Percentiles rank a stretch among this genome's conserved stretches.
Evolutionary conservation across 2,329 filamentous ascomycete species (phyloP).

Genomic region (Phyllosticta citrichinensis): DNA sequence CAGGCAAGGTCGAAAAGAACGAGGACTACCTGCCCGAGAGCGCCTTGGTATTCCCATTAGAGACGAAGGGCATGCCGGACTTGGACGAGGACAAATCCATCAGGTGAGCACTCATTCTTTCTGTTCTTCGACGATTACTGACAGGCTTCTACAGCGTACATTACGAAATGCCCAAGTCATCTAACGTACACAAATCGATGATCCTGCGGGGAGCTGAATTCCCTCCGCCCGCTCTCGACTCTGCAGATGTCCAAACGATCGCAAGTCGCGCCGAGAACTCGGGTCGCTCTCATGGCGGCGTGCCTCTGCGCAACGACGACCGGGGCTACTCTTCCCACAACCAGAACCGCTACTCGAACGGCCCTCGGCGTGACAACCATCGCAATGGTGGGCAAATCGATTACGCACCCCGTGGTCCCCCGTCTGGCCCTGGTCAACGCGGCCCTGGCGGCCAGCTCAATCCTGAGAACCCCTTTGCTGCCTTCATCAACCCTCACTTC

Average conservation of each 20-base stretch:
- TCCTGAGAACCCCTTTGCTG: conserved; percentile 20
- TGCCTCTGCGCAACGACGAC: conserved; percentile 43
- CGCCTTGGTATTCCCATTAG: conserved; percentile 66
- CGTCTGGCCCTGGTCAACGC: conserved; percentile 3
- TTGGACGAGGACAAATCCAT: conserved; percentile 81
- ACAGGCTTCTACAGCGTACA: conserved; percentile 53
- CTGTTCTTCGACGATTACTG: neutral
- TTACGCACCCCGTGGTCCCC: neutral
- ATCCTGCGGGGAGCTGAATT: conserved; percentile 74
- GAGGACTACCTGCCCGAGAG: conserved; percentile 77
- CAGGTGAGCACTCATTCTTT: conserved; percentile 47
- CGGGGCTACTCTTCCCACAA: conserved; percentile 26
- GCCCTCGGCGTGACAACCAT: conserved; percentile 17
- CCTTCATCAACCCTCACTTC: conserved; percentile 18
- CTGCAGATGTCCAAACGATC: conserved; percentile 64
- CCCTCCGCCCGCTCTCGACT: conserved; percentile 60
- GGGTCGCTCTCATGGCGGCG: conserved; percentile 63
- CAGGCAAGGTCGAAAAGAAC: conserved; percentile 73
- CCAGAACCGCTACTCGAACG: conserved; percentile 12
- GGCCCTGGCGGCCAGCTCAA: conserved; percentile 4
- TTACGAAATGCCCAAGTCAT: conserved; percentile 69
- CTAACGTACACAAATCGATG: conserved; percentile 82
- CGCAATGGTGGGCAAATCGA: conserved; percentile 16
- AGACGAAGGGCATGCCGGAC: conserved; percentile 59
- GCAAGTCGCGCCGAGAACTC: conserved; percentile 54